Evolutionary conservation across 371 early-diverging fungal species (phyloP), one percentile per base, ranked within the genome.

Genomic region (Mucor circinelloides): DNA sequence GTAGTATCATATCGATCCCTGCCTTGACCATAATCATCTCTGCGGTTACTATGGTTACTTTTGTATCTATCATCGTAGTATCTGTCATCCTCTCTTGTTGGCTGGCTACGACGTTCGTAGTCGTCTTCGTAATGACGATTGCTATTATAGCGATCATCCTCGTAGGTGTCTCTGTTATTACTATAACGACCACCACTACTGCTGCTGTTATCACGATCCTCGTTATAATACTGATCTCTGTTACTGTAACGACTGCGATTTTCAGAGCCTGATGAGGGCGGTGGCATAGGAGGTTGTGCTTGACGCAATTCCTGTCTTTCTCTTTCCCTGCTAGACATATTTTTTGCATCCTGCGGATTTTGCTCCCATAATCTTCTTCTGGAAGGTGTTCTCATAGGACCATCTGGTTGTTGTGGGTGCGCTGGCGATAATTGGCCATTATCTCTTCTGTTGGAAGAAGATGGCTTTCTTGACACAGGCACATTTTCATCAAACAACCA

Each of bases 301-400:
- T 77, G 73, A 28, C 77, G 67, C 40, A 77, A 60, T 56, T 80
- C 80, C 27, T 71, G 74, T 44, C 75, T 71, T 21, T 79, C 79
- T 57, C 73, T 71, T 52, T 80, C 80, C 58, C 76, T 66, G 57
- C 65, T 75, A 27, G 75, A 69, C 6, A 75, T 44, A 3, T 57
- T 48, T 12, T 67, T 66, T n/a, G 63, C 30, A 56, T 55, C 66
- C 6, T 69, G 70, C 6, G 74, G 66, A 30, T 63, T 28, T 23
- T 71, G 61, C 28, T 77, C 80, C 77, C 78, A 77, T 44, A 80
- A 58, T 32, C 74, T 60, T 60, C 72, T 74, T 65, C 76, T 65
- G 6, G 74, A 70, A n/a, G 72, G 60, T 19, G 73, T 60, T 60
- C 73, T 67, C 25, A 54, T 54, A n/a, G 68, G 60, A n/a, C 48